phyloP scores from a whole-genome alignment of 176 grass and related monocot species.

The Saccharum spontaneum region DNA sequence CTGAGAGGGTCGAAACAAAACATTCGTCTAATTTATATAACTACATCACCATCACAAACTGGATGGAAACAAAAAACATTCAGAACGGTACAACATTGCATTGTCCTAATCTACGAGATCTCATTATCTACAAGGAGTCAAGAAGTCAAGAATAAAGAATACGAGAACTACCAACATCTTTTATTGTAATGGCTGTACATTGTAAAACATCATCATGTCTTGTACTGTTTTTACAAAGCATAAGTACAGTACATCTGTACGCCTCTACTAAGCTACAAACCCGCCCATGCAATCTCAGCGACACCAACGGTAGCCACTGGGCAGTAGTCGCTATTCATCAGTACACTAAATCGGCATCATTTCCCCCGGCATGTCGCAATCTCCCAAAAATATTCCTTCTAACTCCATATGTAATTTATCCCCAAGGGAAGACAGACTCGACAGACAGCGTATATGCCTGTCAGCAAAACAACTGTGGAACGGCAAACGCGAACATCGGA shows the following conservation, averaged over 20 bases:
- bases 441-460: neutral
- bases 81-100: slow-evolving; percentile 4
- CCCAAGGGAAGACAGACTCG: neutral
- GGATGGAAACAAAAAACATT: neutral
- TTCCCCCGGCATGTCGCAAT: neutral
- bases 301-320: neutral
- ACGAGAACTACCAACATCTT: neutral
- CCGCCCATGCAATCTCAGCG: neutral
- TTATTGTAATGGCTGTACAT: neutral
- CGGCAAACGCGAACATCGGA: neutral
- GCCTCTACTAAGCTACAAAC: neutral
- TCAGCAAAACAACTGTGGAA: neutral
- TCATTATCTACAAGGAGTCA: neutral
- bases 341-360: neutral
- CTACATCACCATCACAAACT: slow-evolving; percentile 2
- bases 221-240: neutral
- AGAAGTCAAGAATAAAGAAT: neutral
- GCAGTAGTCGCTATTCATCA: neutral
- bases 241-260: neutral
- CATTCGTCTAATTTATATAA: neutral
- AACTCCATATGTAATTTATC: neutral
- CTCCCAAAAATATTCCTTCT: neutral
- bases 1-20: slow-evolving; percentile 7
- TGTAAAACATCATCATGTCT: neutral
- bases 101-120: neutral